These are phyloP conservation scores for Trichosporon sp. DNA, from an alignment of 1,284 basidiomycete genomes.

Conservation along the genomic window DNA sequence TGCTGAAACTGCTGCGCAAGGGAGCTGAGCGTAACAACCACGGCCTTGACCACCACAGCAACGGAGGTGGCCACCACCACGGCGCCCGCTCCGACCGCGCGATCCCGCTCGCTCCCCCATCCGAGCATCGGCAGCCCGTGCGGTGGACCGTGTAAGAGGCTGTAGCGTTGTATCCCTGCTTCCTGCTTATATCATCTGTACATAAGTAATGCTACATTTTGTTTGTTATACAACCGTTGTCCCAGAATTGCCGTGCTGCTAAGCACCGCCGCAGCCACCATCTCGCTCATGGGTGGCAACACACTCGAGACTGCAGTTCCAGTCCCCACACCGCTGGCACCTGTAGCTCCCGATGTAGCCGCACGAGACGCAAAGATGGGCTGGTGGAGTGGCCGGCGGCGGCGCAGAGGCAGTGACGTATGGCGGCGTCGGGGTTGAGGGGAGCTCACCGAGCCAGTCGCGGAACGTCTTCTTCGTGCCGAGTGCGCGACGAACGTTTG, in stretches of 20 bases:
- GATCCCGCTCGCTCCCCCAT: not conserved
- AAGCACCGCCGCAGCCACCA: slow-evolving; percentile 51
- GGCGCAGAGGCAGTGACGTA: slow-evolving; percentile 44
- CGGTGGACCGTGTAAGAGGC: not conserved
- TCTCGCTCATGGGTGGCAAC: slow-evolving; percentile 48
- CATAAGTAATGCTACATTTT: slow-evolving; percentile 5
- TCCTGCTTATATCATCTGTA: not conserved
- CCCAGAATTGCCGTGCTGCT: not conserved
- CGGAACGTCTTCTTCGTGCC: slow-evolving; percentile 50
- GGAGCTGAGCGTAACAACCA: not conserved
- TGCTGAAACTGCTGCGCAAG: not conserved
- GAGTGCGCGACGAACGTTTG: slow-evolving; percentile 52
- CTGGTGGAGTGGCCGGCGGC: slow-evolving; percentile 39
- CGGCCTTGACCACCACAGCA: not conserved
- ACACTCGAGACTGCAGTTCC: slow-evolving; percentile 46
- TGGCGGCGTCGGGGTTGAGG: slow-evolving; percentile 41
- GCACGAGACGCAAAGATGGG: slow-evolving; percentile 48
- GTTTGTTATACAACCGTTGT: not conserved
- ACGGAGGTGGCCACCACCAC: not conserved
- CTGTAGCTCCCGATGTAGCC: slow-evolving; percentile 49
- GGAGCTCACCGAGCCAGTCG: slow-evolving; percentile 55
- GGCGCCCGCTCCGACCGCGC: not conserved
- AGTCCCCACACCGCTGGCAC: slow-evolving; percentile 49
- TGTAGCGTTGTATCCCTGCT: not conserved
- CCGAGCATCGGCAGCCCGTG: not conserved